Base-by-base conservation (phyloP, 2,329 filamentous ascomycete genomes). In the Botryosphaeria agaves region DNA sequence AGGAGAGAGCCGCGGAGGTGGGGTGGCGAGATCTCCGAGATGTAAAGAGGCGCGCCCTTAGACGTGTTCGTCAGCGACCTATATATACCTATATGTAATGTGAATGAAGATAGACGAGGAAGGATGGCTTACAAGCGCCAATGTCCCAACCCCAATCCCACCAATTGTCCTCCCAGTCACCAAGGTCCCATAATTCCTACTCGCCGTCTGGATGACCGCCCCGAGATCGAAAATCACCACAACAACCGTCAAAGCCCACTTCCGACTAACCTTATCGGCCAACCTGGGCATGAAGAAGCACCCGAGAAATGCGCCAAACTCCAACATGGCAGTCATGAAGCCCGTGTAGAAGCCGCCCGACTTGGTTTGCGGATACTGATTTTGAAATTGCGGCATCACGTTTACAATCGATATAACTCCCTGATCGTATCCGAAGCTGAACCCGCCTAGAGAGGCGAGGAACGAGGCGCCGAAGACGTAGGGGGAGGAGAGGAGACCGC, bases 301-400 rank as follows among this genome's bases (percentile, higher is more conserved):
- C 8, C 45, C 44, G 8, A 59, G 14, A 21, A 59, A 50, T 14
- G 52, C 53, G 4, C 53, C 57, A 2, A 59, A 45, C 34, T 52
- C 46, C 12, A 61, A 44, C 52, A 59, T 59, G 5, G 48, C 55
- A 2, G 56, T 61, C 47, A 59, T 53, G 30, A 61, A 43, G 3
- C 57, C 50, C 26, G 44, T 53, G 30, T 46, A 44, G 38, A 57
- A 57, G 0, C 43, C 47, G 7, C 36, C 36, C 9, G 32, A 26
- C 4, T 43, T 45, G 11, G 53, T 44, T 14, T 46, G 34, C 11
- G 54, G 51, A 37, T 55, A 61, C 1, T 38, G 39, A 0, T 45
- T 32, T 15, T 58, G 49, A 34, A 64, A 64, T 29, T 61, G 55
- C 0, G 47, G 42, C 55, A 62, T 61, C 11, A 57, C 51, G 7